Conservation (phyloP, 176 grass and related monocot genomes). For the Carex kokanica region DNA sequence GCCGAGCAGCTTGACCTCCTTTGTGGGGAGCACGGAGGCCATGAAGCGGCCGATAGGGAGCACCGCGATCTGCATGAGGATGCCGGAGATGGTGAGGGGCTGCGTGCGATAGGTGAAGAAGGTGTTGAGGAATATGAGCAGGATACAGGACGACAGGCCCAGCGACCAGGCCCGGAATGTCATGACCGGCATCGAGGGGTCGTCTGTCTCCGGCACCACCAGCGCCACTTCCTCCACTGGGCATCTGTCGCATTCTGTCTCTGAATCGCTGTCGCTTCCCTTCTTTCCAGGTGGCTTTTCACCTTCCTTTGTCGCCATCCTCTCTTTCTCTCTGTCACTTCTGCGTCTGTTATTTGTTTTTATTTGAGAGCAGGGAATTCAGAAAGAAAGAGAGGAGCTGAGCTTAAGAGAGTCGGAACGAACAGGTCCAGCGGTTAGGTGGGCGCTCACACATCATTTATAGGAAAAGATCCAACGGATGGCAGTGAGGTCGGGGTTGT, state of each 20-base stretch:
- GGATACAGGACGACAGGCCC: constrained; percentile 57
- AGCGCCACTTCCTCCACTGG: constrained; percentile 87
- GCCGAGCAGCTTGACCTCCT: constrained; percentile 41
- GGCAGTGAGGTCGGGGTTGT: background rate
- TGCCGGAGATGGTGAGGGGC: constrained; percentile 96
- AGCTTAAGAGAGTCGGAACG: too few relatives aligned
- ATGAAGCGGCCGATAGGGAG: constrained; percentile 74
- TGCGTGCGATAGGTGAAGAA: constrained; percentile 98
- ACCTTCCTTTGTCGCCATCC: constrained; percentile 29
- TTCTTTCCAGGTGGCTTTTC: background rate
- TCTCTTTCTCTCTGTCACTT: background rate
- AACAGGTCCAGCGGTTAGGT: background rate
- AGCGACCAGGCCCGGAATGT: constrained; percentile 90
- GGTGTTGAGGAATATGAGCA: constrained; percentile 99
- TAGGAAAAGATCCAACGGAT: constrained; percentile 4
- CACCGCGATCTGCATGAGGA: constrained; percentile 80
- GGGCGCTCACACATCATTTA: constrained; percentile 4
- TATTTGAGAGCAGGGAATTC: background rate
- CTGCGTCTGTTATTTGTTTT: background rate
- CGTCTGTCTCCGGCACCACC: constrained; percentile 94
- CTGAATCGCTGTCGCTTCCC: background rate
- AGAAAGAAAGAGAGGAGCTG: too few relatives aligned
- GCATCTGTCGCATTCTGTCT: constrained; percentile 29
- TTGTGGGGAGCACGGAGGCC: constrained; percentile 66
- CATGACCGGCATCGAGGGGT: constrained; percentile 75